Base-by-base conservation (phyloP, 139 green algal genomes). In the Raphidocelis subcapitata region DNA sequence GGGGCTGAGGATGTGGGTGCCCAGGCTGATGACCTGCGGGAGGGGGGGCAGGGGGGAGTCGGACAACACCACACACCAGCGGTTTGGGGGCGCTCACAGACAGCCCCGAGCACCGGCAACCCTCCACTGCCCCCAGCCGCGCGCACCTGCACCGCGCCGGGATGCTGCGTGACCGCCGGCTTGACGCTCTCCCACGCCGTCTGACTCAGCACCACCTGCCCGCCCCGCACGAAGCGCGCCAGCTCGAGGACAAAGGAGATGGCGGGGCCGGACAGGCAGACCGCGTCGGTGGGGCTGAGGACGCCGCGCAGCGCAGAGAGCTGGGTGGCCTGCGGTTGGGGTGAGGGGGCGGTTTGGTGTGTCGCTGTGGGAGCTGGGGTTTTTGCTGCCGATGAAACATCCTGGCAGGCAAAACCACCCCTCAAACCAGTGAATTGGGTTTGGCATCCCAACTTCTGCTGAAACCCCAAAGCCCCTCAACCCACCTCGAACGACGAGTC, bases 141-240 rank as follows among this genome's bases (percentile, higher is more conserved):
- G 16, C 55, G 15, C 16, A 66, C 51, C 52, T 37, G 51, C 28
- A 24, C 12, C 24, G 64, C 70, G 21, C 67, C 72, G 23, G 72
- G 78, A 62, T 80, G 78, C 37, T 69, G 41, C 26, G 32, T 49
- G 23, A 84, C 15, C 5, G 60, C 1, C 3, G 63, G 75, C 73
- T 94, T 89, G 32, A 94, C 82, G 26, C 67, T 63, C 16, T 82
- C 73, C 91, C 91, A 96, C 3, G 91, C 89, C 51, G 69, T 47
- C 67, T 92, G 86, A 33, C 69, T 91, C 14, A 96, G 68, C 36
- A 96, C 77, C 23, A 94, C 87, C 62, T 93, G 88, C 0, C 90
- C 88, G 29, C 89, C 89, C 52, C 87, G 69, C 12, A 67, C 73
- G 0, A 69, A 70, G 29, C 79, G 76, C 24, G 72, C 77, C 2